These are phyloP conservation scores for Takakia lepidozioides DNA, from an alignment of 225 moss, liverwort and hornwort genomes.

Conservation along the genomic window DNA sequence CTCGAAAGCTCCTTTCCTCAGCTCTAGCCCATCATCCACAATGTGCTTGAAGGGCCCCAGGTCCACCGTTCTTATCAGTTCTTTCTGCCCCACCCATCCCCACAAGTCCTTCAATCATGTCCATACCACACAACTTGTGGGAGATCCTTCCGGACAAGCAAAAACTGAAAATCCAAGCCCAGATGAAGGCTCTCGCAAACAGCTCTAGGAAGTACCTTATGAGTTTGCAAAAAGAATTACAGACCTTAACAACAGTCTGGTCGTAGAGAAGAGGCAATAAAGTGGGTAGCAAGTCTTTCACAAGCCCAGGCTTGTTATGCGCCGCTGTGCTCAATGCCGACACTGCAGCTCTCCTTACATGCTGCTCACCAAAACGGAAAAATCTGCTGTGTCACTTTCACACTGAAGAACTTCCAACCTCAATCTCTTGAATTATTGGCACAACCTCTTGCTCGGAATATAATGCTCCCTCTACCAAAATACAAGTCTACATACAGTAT, in stretches of 20 bases:
- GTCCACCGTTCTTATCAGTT: constrained; percentile 95
- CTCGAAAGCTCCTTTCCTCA: constrained; percentile 97
- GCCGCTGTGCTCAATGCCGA: constrained; percentile 98
- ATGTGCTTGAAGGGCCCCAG: constrained; percentile 99
- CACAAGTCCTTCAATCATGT: no score
- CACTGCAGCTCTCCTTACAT: constrained; percentile 96
- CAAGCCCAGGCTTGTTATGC: constrained; percentile 89
- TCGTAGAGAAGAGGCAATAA: constrained; percentile 92
- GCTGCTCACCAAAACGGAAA: no score
- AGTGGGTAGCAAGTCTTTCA: constrained; percentile 85
- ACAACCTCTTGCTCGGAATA: constrained; percentile 4
- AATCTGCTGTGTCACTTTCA: no score
- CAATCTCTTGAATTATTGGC: background rate
- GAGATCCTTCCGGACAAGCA: no score
- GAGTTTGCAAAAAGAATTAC: no score
- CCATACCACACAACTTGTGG: no score
- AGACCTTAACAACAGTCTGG: constrained; percentile 99
- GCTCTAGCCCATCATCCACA: constrained; percentile 95
- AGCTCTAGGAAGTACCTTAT: no score
- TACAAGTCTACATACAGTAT: no score
- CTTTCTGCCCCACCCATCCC: constrained; percentile 65
- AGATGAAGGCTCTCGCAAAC: no score
- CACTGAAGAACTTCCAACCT: no score
- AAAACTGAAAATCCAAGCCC: no score
- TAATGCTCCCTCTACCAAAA: no score